A percentile compares a stretch with the other conserved stretches of the same genome.
phyloP scores from a whole-genome alignment of 441 rosid species.

The Melastoma candidum region DNA sequence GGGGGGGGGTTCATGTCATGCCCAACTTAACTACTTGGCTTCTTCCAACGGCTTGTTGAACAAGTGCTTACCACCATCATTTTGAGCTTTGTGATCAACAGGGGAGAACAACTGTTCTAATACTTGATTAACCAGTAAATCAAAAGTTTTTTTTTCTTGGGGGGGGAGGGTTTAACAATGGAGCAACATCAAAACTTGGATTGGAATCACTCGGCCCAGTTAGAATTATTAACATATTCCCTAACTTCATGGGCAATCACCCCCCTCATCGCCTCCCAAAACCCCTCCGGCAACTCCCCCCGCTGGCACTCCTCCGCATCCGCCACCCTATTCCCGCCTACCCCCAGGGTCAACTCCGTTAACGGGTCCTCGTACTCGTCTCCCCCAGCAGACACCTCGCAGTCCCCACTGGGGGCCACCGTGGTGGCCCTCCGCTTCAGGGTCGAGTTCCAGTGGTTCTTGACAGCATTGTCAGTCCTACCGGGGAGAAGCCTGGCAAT shows the following conservation, averaged over 20 bases:
- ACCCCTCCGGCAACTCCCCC: slow-evolving; percentile 7
- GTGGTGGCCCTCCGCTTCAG: slow-evolving; percentile 10
- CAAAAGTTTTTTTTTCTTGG: too few relatives aligned
- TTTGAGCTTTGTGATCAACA: too few relatives aligned
- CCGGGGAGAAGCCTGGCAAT: slow-evolving; percentile 17
- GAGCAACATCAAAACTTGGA: too few relatives aligned
- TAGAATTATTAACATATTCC: slow-evolving; percentile 5
- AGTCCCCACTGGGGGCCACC: neutral
- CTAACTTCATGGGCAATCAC: slow-evolving; percentile 15
- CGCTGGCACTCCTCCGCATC: neutral
- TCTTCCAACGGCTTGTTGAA: too few relatives aligned
- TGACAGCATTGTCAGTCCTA: slow-evolving; percentile 17
- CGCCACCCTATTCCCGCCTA: neutral
- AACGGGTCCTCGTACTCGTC: slow-evolving; percentile 10
- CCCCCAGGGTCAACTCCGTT: slow-evolving; percentile 11
- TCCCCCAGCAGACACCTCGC: neutral
- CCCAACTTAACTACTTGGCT: too few relatives aligned
- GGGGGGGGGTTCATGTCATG: too few relatives aligned
- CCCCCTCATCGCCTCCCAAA: slow-evolving; percentile 16
- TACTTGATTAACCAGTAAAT: too few relatives aligned
- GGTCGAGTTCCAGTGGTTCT: slow-evolving; percentile 21
- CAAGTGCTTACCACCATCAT: too few relatives aligned
- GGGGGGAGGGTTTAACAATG: too few relatives aligned
- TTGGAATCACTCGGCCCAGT: too few relatives aligned
- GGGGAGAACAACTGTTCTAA: too few relatives aligned